phyloP scores from a whole-genome alignment of 2,329 filamentous ascomycete species.

The Epichloe sylvatica region DNA sequence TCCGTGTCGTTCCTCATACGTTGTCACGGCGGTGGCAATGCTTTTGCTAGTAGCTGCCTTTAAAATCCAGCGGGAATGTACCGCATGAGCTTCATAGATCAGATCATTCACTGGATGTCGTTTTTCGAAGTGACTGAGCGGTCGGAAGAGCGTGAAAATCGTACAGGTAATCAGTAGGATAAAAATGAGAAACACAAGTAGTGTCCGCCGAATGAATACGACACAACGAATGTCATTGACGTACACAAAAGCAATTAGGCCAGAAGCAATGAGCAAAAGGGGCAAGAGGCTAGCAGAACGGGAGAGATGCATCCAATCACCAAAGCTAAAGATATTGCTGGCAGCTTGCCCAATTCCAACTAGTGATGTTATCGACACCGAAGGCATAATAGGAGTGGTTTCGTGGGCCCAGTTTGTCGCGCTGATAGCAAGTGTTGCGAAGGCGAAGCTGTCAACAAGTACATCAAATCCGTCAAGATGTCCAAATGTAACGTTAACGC shows the following conservation, averaged over 20 bases:
- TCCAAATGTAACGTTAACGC: constrained; percentile 21
- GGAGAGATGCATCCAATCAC: constrained; percentile 32
- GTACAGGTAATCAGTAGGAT: constrained; percentile 23
- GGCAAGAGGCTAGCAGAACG: constrained; percentile 22
- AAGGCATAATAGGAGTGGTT: constrained; percentile 28
- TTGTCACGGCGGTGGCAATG: constrained; percentile 30
- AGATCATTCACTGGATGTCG: constrained; percentile 35
- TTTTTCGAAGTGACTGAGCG: constrained; percentile 14
- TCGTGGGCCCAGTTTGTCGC: constrained; percentile 33
- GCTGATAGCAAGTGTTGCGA: constrained; percentile 31
- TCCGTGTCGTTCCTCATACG: constrained; percentile 40
- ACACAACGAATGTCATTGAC: constrained; percentile 29
- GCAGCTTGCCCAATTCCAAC: constrained; percentile 24
- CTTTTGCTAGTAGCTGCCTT: constrained; percentile 33
- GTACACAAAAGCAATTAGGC: constrained; percentile 30
- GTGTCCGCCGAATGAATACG: constrained; percentile 26
- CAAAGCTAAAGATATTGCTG: constrained; percentile 23
- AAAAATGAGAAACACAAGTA: constrained; percentile 26
- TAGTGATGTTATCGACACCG: constrained; percentile 29
- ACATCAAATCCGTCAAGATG: constrained; percentile 35
- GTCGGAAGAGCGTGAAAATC: constrained; percentile 22
- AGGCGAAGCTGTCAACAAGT: constrained; percentile 31
- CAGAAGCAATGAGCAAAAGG: constrained; percentile 25
- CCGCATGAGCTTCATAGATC: constrained; percentile 33
- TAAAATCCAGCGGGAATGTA: constrained; percentile 35